A percentile compares a stretch with the other conserved stretches of the same genome.
phyloP scores from a whole-genome alignment of 176 grass and related monocot genomes.

The Paspalum vaginatum region DNA sequence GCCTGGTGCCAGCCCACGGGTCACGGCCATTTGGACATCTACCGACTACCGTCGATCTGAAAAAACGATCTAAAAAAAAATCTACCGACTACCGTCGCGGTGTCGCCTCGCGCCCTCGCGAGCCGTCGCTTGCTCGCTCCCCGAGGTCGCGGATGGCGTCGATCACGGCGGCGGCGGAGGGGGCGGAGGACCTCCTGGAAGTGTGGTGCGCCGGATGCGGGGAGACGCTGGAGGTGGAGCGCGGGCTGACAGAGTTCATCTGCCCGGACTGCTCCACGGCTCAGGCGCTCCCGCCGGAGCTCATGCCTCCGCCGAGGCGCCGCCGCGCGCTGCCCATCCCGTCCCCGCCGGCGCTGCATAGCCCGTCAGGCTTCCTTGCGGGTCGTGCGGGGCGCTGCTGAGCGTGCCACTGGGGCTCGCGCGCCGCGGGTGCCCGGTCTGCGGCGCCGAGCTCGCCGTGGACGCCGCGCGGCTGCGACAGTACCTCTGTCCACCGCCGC shows the following conservation, averaged over 20 bases:
- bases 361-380: slow-evolving; percentile 48
- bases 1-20: no score
- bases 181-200: slow-evolving; percentile 32
- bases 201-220: slow-evolving; percentile 51
- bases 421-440: slow-evolving; percentile 46
- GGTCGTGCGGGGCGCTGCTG: slow-evolving; percentile 35
- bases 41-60: no score
- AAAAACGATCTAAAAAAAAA: no score
- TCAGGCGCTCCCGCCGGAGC: slow-evolving; percentile 59
- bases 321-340: neutral
- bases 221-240: slow-evolving; percentile 58
- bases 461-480: slow-evolving; percentile 39
- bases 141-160: neutral
- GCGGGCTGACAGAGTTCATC: slow-evolving; percentile 55
- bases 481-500: slow-evolving; percentile 36
- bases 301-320: slow-evolving; percentile 44
- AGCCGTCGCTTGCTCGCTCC: neutral
- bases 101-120: neutral
- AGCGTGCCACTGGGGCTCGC: slow-evolving; percentile 43
- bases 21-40: no score
- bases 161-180: neutral
- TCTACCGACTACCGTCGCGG: no score
- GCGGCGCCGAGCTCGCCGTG: slow-evolving; percentile 48
- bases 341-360: neutral
- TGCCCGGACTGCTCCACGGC: slow-evolving; percentile 56